A percentile compares a stretch with the other conserved stretches of the same genome.
Evolutionary conservation across 2,329 filamentous ascomycete species (phyloP).

Genomic region (Fusarium gaditjirri): DNA sequence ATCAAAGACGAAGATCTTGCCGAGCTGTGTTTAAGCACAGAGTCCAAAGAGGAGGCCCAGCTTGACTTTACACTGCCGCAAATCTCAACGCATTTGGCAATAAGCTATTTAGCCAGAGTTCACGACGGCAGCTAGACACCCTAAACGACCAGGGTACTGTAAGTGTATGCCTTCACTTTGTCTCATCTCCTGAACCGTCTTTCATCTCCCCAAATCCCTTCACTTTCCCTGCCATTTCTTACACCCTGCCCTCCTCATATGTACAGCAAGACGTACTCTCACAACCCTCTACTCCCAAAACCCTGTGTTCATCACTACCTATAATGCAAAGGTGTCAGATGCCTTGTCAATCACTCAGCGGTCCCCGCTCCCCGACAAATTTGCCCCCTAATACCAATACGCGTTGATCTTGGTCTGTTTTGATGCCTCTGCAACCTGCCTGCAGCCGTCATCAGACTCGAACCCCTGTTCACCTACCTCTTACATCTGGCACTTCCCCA

Average conservation of each 20-base stretch:
- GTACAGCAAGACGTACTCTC: not conserved
- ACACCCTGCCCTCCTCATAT: slow-evolving; percentile 15
- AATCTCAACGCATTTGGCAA: slow-evolving; percentile 27
- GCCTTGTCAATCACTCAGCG: slow-evolving; percentile 31
- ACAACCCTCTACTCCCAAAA: not conserved
- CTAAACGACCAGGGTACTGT: slow-evolving; percentile 31
- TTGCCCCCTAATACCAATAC: slow-evolving; percentile 26
- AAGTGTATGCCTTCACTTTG: slow-evolving; percentile 21
- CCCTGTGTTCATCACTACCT: slow-evolving; percentile 24
- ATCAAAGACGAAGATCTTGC: slow-evolving; percentile 20
- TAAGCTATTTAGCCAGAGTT: slow-evolving; percentile 30
- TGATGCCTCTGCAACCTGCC: slow-evolving; percentile 33
- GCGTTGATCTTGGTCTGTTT: slow-evolving; percentile 40
- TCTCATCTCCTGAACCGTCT: slow-evolving; percentile 6
- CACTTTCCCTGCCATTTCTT: slow-evolving; percentile 11
- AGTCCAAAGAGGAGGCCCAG: slow-evolving; percentile 12
- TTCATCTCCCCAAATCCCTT: slow-evolving; percentile 6
- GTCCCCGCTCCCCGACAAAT: slow-evolving; percentile 33
- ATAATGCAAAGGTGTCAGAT: slow-evolving; percentile 32
- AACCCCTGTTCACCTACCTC: slow-evolving; percentile 34
- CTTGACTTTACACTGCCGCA: slow-evolving; percentile 20
- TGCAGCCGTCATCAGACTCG: slow-evolving; percentile 37
- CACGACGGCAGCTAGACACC: slow-evolving; percentile 23
- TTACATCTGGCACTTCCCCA: slow-evolving; percentile 39
- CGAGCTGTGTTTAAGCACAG: slow-evolving; percentile 8